phyloP scores from a whole-genome alignment of 192 early-diverging fungal genomes.

The Gonapodya sp. region DNA sequence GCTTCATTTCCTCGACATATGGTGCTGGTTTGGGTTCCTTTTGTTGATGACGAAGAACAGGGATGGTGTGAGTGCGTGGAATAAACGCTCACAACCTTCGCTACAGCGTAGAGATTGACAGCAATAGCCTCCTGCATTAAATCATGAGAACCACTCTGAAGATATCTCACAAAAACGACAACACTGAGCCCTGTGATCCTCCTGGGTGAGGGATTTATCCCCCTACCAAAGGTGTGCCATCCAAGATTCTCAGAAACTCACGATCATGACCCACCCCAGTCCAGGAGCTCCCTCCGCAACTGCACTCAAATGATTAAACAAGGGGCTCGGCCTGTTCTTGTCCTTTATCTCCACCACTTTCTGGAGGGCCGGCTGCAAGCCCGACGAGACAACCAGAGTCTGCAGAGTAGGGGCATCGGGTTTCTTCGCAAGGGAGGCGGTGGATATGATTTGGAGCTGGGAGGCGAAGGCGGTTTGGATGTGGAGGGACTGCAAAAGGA shows the following conservation, averaged over 20 bases:
- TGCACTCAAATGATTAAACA: constrained; percentile 71
- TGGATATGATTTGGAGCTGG: constrained; percentile 64
- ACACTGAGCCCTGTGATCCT: too few species aligned
- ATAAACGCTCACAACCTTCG: neutral
- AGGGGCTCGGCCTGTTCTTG: constrained; percentile 60
- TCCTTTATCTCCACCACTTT: constrained; percentile 62
- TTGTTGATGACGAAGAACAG: neutral
- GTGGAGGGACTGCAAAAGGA: constrained; percentile 49
- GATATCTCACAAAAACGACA: too few species aligned
- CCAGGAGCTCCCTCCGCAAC: constrained; percentile 84
- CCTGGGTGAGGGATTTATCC: too few species aligned
- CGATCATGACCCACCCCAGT: constrained; percentile 84
- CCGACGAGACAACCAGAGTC: constrained; percentile 52
- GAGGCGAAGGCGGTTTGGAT: constrained; percentile 54
- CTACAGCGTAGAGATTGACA: too few species aligned
- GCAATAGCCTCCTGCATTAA: too few species aligned
- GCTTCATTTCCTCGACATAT: constrained; percentile 79
- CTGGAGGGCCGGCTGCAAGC: constrained; percentile 59
- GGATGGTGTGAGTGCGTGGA: neutral
- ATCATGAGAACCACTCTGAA: too few species aligned
- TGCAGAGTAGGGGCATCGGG: constrained; percentile 51
- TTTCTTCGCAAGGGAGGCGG: constrained; percentile 66
- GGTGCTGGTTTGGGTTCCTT: constrained; percentile 80
- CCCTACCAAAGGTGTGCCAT: too few species aligned
- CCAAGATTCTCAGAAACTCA: constrained; percentile 21